Evolutionary conservation across 2,329 filamentous ascomycete species (phyloP).

Genomic region (Ceratocystis cacaofunesta): DNA sequence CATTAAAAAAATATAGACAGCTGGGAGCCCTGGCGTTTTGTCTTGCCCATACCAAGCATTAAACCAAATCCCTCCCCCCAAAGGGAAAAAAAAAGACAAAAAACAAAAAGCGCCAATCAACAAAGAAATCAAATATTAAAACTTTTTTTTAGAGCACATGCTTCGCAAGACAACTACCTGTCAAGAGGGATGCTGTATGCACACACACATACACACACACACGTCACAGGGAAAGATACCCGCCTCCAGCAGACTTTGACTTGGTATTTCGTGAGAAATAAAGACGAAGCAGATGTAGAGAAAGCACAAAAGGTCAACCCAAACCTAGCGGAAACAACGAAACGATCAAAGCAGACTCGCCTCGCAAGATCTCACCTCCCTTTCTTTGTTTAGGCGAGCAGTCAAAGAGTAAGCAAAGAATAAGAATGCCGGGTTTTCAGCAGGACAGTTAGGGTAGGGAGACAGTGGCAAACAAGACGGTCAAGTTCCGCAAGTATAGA

Average conservation of each 20-base stretch:
- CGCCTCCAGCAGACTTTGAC: neutral
- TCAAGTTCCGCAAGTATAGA: neutral
- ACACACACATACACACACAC: neutral
- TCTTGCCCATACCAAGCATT: too few relatives aligned
- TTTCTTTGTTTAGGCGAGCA: neutral
- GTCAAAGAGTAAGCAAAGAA: neutral
- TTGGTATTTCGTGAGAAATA: neutral
- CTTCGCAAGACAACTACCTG: too few relatives aligned
- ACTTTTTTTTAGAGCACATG: too few relatives aligned
- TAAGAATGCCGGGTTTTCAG: neutral
- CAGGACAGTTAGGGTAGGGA: neutral
- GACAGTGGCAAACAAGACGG: neutral
- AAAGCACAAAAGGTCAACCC: neutral
- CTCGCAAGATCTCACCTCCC: neutral
- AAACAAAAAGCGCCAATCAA: neutral
- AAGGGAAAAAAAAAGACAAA: neutral
- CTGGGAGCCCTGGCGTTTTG: too few relatives aligned
- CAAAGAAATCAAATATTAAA: neutral
- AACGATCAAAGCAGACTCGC: neutral
- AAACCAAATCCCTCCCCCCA: too few relatives aligned
- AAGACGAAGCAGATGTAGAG: neutral
- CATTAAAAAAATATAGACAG: too few relatives aligned
- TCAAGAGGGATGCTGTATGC: neutral
- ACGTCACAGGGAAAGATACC: neutral
- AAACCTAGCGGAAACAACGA: neutral